Evolutionary conservation across 164 flowering plant genomes (phyloP).

Genomic region (Protea cynaroides): DNA sequence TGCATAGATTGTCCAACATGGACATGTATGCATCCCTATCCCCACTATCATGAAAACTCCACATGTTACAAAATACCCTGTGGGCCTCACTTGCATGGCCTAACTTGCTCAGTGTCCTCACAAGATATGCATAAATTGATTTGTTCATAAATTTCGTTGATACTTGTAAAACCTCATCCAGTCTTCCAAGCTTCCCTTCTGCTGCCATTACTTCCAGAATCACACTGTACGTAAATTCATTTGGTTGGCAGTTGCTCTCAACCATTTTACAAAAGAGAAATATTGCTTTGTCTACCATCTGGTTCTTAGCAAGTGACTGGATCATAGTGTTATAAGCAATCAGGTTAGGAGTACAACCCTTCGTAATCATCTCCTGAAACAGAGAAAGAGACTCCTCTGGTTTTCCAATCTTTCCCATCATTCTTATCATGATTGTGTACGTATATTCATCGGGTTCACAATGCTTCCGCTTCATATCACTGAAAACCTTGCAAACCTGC

Average conservation of each 20-base stretch:
- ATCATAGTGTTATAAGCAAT: conserved; percentile 80
- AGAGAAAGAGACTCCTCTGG: conserved; percentile 52
- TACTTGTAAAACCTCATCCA: conserved; percentile 62
- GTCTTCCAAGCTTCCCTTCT: conserved; percentile 63
- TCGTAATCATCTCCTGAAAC: conserved; percentile 75
- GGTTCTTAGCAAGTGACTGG: conserved; percentile 56
- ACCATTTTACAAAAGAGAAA: conserved; percentile 74
- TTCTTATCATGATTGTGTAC: conserved; percentile 77
- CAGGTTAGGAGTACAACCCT: conserved; percentile 51
- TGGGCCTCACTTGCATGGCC: conserved; percentile 95
- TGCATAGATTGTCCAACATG: conserved; percentile 81
- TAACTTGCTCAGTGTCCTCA: conserved; percentile 59
- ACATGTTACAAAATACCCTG: conserved; percentile 88
- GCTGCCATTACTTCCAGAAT: conserved; percentile 53
- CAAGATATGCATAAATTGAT: conserved; percentile 69
- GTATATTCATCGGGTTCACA: conserved; percentile 87
- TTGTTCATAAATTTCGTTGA: conserved; percentile 66
- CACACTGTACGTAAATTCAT: conserved; percentile 80
- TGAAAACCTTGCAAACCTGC: conserved; percentile 57
- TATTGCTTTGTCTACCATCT: conserved; percentile 64
- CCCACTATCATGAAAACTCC: conserved; percentile 69
- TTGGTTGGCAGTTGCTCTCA: conserved; percentile 68
- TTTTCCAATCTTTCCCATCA: conserved; percentile 65
- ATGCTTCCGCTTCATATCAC: conserved; percentile 72
- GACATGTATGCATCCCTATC: conserved; percentile 77